Conservation (phyloP, 257 asterid species). For the Scutellaria minor region DNA sequence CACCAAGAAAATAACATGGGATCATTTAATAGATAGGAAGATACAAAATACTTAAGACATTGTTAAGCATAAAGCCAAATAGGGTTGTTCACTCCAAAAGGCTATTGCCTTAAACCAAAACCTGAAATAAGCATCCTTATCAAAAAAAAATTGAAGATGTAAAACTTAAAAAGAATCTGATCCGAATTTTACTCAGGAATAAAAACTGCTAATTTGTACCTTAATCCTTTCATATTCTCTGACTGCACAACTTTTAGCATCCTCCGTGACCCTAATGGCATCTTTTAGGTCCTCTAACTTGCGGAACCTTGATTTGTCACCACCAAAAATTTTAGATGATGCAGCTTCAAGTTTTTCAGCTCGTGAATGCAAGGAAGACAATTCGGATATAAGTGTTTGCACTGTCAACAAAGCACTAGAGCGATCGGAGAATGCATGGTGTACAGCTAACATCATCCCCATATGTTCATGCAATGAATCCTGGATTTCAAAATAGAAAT, state of each 20-base stretch:
- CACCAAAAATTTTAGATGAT: constrained; percentile 78
- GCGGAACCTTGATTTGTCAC: constrained; percentile 74
- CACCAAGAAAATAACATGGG: constrained; percentile 1
- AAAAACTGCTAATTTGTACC: constrained; percentile 50
- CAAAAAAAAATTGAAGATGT: constrained; percentile 19
- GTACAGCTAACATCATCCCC: constrained; percentile 88
- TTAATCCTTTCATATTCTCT: constrained; percentile 88
- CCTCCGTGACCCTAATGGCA: constrained; percentile 85
- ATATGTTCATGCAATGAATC: constrained; percentile 83
- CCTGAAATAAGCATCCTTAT: constrained; percentile 2
- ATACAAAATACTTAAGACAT: constrained; percentile 15
- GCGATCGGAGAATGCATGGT: constrained; percentile 87
- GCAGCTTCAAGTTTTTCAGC: constrained; percentile 82
- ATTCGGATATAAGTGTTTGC: constrained; percentile 90
- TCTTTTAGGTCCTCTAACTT: constrained; percentile 77
- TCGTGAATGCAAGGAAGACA: constrained; percentile 79
- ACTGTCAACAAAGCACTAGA: constrained; percentile 91
- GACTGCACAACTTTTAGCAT: constrained; percentile 79
- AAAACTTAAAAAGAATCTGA: constrained; percentile 28
- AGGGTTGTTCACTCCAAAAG: constrained; percentile 15
- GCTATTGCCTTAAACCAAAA: constrained; percentile 5
- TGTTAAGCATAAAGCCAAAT: constrained; percentile 3
- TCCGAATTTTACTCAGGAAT: constrained; percentile 17
- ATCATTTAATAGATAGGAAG: background rate
- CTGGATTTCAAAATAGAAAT: constrained; percentile 48